Percentiles rank a stretch among this genome's conserved stretches.
These are phyloP conservation scores for Ceratocystis lukuohia DNA, from an alignment of 2,329 filamentous ascomycete species.

Conservation along the genomic window DNA sequence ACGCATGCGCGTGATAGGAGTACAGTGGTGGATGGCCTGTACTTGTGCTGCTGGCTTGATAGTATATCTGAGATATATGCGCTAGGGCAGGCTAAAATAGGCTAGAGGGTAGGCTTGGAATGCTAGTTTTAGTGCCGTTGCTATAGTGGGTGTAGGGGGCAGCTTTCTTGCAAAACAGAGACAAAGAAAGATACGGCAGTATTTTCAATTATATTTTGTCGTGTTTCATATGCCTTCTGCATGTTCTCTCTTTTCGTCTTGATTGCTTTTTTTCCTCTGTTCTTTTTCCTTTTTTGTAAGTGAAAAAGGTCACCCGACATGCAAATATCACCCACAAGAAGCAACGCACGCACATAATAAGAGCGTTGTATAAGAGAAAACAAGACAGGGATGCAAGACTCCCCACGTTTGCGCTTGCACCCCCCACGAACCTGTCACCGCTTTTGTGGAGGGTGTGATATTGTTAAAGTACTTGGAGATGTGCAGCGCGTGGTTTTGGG, in stretches of 20 bases:
- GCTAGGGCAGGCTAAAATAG: neutral
- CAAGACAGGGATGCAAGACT: neutral
- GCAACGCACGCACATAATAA: neutral
- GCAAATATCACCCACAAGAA: conserved; percentile 5
- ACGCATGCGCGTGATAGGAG: neutral
- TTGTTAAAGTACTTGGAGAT: neutral
- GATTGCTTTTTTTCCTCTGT: neutral
- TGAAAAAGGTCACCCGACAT: neutral
- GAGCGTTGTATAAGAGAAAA: conserved; percentile 2
- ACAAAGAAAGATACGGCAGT: too few relatives aligned
- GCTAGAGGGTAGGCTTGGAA: neutral
- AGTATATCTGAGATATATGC: neutral
- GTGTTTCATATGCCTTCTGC: neutral
- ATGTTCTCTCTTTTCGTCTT: neutral
- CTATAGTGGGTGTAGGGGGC: too few relatives aligned
- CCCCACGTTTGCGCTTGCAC: conserved; percentile 13
- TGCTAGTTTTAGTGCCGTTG: neutral
- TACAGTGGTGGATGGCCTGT: neutral
- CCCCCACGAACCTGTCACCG: conserved; percentile 11
- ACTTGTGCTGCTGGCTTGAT: neutral
- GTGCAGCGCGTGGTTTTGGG: neutral
- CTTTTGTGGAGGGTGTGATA: conserved; percentile 9
- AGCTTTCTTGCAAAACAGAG: too few relatives aligned
- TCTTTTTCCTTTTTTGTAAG: neutral
- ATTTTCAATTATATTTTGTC: neutral